A percentile compares a stretch with the other conserved stretches of the same genome.
phyloP scores from a whole-genome alignment of 345 rosid species.

The Citrus unshiu region DNA sequence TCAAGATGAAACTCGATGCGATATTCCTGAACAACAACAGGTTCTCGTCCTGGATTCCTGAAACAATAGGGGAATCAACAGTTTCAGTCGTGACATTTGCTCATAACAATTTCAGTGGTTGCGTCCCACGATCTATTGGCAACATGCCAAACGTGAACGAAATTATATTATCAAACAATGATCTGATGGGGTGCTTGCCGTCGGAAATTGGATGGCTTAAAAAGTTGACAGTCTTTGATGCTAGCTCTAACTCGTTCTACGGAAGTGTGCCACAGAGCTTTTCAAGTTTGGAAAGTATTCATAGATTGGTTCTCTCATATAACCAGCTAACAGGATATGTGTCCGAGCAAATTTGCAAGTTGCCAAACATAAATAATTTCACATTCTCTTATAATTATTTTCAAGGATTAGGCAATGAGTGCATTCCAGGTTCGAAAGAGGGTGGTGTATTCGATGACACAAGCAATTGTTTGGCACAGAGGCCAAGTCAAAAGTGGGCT shows the following conservation, averaged over 20 bases:
- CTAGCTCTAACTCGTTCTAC: slow-evolving; percentile 40
- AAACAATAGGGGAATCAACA: slow-evolving; percentile 55
- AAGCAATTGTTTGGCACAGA: slow-evolving; percentile 46
- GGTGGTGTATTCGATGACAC: slow-evolving; percentile 40
- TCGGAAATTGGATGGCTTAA: slow-evolving; percentile 50
- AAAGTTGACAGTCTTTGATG: slow-evolving; percentile 56
- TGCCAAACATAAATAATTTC: slow-evolving; percentile 52
- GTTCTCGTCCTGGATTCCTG: slow-evolving; percentile 60
- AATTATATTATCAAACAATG: slow-evolving; percentile 48
- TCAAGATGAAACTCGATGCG: slow-evolving; percentile 55
- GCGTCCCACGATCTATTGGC: slow-evolving; percentile 65
- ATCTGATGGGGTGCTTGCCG: slow-evolving; percentile 71
- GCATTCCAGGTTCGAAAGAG: slow-evolving; percentile 28
- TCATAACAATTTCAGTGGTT: slow-evolving; percentile 62
- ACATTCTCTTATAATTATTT: slow-evolving; percentile 61
- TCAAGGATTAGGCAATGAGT: slow-evolving; percentile 38
- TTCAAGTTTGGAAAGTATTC: slow-evolving; percentile 28
- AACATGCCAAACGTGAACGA: slow-evolving; percentile 64
- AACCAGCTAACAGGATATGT: slow-evolving; percentile 65
- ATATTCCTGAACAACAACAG: slow-evolving; percentile 78
- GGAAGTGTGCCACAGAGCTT: slow-evolving; percentile 48
- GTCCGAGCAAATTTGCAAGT: slow-evolving; percentile 47
- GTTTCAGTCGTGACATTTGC: slow-evolving; percentile 63
- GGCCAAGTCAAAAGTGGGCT: slow-evolving; percentile 40
- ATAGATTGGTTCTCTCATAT: slow-evolving; percentile 37